Base-by-base conservation (phyloP, 441 rosid genomes). In the Erodium chrysanthum region DNA sequence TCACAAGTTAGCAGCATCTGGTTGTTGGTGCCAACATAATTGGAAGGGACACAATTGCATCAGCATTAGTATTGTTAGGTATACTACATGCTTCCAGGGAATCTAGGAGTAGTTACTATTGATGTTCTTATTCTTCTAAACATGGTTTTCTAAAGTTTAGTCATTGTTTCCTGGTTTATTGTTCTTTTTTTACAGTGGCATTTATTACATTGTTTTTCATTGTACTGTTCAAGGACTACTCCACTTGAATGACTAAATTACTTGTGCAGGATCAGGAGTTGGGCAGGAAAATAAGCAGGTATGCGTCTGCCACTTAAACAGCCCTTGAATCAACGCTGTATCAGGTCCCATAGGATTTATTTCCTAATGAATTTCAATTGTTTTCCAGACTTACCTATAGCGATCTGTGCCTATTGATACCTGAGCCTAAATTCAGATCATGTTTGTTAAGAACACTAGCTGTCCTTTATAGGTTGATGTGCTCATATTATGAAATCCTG, bases 331-430 rank as follows among this genome's bases (percentile, higher is more conserved):
- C 60, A 42, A 44, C 54, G n/a, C 21, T 20, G 8, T 68, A 25
- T 64, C 27, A 33, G 62, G 15, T 64, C 70, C 54, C 74, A 11
- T 65, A 21, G 42, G 71, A 71, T 35, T 61, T 71, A 69, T 69
- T 73, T 75, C 37, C 79, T 85, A 54, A 81, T 75, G 18, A 68
- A 6, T 67, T 75, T 60, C 60, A n/a, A 40, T 77, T 73, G 68
- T 46, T 50, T 83, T 82, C 66, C 96, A 95, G 99, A 79, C 91
- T 90, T 79, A 95, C 99, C 66, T 91, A 88, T 89, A 90, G 99
- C 78, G 99, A 95, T 82, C 86, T 95, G 71, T 90, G 99, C 83
- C 85, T 81, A 78, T 92, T 79, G 81, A 90, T 90, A 75, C 96
- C 97, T 63, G 99, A 95, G 81, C 82, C 97, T 78, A 90, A 86